Conservation (phyloP, 495 filamentous ascomycete genomes). For the Halenospora varia region DNA sequence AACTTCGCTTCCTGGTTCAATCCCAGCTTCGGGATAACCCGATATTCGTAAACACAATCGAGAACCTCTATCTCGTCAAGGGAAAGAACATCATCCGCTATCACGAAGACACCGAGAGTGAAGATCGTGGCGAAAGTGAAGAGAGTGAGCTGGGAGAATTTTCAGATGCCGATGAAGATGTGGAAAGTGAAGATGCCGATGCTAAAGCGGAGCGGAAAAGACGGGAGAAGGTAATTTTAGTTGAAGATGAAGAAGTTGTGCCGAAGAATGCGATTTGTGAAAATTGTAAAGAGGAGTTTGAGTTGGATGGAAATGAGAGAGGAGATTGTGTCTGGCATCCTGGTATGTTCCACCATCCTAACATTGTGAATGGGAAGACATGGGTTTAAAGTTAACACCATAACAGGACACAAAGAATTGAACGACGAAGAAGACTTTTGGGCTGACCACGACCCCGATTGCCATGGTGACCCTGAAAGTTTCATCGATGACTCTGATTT, state of each 20-base stretch:
- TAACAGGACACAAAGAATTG: slow-evolving; percentile 21
- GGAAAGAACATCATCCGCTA: slow-evolving; percentile 4
- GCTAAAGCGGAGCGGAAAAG: neutral
- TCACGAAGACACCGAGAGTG: slow-evolving; percentile 3
- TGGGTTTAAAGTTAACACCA: too few relatives aligned
- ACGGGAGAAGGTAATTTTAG: slow-evolving; percentile 8
- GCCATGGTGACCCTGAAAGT: slow-evolving; percentile 22
- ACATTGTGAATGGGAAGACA: too few relatives aligned
- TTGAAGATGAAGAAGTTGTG: slow-evolving; percentile 13
- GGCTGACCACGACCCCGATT: slow-evolving; percentile 25
- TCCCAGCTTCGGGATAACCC: neutral
- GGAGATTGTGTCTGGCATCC: slow-evolving; percentile 24
- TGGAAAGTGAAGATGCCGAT: neutral
- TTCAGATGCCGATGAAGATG: slow-evolving; percentile 32
- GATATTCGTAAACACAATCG: neutral
- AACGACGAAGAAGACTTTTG: slow-evolving; percentile 27
- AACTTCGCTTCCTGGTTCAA: neutral
- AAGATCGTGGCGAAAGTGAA: neutral
- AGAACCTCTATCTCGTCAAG: neutral
- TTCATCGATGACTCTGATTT: slow-evolving; percentile 13
- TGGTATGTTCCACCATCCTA: slow-evolving; percentile 16
- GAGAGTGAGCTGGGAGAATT: slow-evolving; percentile 18
- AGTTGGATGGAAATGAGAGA: slow-evolving; percentile 14
- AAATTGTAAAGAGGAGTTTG: slow-evolving; percentile 23
- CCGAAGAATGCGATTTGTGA: slow-evolving; percentile 17